Evolutionary conservation across 78 protist genomes (phyloP), one percentile per base, ranked within the genome.

Genomic region (Dictyostelium citrinum): DNA sequence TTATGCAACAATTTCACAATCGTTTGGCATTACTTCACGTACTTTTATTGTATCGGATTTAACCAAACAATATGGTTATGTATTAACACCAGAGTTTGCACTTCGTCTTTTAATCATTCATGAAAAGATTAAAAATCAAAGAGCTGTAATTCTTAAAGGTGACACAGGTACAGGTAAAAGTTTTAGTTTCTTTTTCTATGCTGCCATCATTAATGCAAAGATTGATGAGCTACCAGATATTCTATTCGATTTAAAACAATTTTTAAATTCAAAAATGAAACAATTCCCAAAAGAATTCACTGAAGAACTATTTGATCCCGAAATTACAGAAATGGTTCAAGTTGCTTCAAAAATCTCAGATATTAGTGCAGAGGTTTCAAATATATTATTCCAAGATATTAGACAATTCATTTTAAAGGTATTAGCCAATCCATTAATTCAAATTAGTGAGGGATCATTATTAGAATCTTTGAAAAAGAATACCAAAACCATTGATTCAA

Each of bases 121-220:
- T 31, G 75, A 90, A 68, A 83, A 81, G 33, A 83, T 84, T 8
- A 76, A 80, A 58, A 85, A 76, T 41, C 76, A 70, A 16, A 24
- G 43, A 64, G 83, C 90, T 24, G 3, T 94, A 0, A 80, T 88
- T 2, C 75, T 94, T 0, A 67, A 80, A 29, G 96, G 96, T 72
- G 96, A 82, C 12, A 94, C 96, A 2, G 96, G 96, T 45, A 81
- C 75, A 12, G 96, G 96, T 24, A 94, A 94, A 29, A 72, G 91
- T 12, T 82, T 55, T 41, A 74, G 82, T 7, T 49, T 94, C 10
- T 31, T 81, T 0, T 81, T 92, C 75, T 81, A 84, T 35, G 58
- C 90, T 4, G 70, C 74, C 2, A 60, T 92, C 20, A 78, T 92
- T 71, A 92, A 92, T 49, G 90, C 85, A 55, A 74, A 61, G 51